A percentile compares a stretch with the other conserved stretches of the same genome.
phyloP scores from a whole-genome alignment of 2,329 filamentous ascomycete species.

The Apiospora saccharicola region DNA sequence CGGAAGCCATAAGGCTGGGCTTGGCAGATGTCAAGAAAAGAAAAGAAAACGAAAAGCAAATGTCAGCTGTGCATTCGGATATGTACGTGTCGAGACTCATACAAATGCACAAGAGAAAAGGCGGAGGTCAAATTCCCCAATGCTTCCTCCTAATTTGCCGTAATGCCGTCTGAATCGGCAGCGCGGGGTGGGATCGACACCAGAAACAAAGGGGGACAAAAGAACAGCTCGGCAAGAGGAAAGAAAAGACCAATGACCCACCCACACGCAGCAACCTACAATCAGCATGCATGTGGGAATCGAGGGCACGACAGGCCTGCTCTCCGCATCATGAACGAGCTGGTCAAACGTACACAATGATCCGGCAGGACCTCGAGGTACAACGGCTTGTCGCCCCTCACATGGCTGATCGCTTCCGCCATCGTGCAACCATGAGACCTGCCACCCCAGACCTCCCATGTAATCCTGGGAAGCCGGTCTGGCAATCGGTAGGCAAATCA shows the following conservation, averaged over 20 bases:
- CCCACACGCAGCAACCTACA: background rate
- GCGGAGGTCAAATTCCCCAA: background rate
- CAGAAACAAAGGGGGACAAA: background rate
- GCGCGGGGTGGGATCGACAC: background rate
- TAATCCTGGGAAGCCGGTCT: background rate
- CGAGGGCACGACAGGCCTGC: background rate
- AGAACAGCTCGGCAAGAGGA: background rate
- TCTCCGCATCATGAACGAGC: background rate
- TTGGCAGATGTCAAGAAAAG: conserved; percentile 3
- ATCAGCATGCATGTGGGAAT: background rate
- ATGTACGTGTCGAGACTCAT: conserved; percentile 5
- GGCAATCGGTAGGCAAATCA: background rate
- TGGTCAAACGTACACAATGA: background rate
- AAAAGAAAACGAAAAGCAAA: background rate
- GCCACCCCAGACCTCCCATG: background rate
- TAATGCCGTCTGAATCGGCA: conserved; percentile 7
- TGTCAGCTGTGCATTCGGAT: conserved; percentile 14
- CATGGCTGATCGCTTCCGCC: background rate
- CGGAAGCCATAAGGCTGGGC: background rate
- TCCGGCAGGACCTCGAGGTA: conserved; percentile 4
- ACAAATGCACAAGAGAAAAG: background rate
- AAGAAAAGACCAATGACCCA: background rate
- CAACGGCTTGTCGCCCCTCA: background rate
- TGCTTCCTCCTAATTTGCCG: background rate
- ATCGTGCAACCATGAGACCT: background rate